phyloP scores from a whole-genome alignment of 2,329 filamentous ascomycete genomes.

The Rhynchosporium graminicola region DNA sequence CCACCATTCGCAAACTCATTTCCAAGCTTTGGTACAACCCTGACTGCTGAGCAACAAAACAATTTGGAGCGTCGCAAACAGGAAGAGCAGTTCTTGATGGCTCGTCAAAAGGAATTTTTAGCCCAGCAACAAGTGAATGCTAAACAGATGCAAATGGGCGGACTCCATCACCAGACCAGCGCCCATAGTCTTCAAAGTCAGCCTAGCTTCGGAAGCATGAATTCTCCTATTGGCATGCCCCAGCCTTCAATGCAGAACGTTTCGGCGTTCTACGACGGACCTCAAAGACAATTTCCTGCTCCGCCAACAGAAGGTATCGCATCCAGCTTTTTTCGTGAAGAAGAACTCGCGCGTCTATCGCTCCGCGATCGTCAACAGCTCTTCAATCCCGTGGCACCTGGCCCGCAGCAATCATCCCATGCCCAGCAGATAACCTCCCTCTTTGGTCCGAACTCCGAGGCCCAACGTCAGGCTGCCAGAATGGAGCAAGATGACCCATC shows the following conservation, averaged over 20 bases:
- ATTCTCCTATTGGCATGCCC: conserved; percentile 70
- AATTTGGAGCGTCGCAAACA: conserved; percentile 95
- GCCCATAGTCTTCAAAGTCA: conserved; percentile 96
- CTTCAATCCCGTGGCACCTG: conserved; percentile 30
- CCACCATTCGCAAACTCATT: conserved; percentile 93
- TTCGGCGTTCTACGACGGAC: conserved; percentile 69
- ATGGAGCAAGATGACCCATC: conserved; percentile 63
- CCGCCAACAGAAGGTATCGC: conserved; percentile 47
- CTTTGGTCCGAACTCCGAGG: conserved; percentile 35
- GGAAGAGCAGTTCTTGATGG: conserved; percentile 96
- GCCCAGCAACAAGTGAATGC: conserved; percentile 81
- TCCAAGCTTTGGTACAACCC: conserved; percentile 91
- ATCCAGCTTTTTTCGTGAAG: conserved; percentile 63
- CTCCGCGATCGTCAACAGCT: conserved; percentile 43
- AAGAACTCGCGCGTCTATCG: conserved; percentile 72
- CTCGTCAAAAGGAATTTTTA: conserved; percentile 90
- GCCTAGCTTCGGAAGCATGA: conserved; percentile 92
- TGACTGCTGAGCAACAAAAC: conserved; percentile 98
- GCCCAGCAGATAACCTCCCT: conserved; percentile 37
- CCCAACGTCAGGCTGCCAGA: conserved; percentile 54
- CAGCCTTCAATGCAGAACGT: conserved; percentile 52
- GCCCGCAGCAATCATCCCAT: conserved; percentile 31
- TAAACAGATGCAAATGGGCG: conserved; percentile 68
- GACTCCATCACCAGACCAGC: conserved; percentile 83
- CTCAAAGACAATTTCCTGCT: conserved; percentile 46